Conservation (phyloP, 2,329 filamentous ascomycete genomes). For the Raffaelea ambrosiae region DNA sequence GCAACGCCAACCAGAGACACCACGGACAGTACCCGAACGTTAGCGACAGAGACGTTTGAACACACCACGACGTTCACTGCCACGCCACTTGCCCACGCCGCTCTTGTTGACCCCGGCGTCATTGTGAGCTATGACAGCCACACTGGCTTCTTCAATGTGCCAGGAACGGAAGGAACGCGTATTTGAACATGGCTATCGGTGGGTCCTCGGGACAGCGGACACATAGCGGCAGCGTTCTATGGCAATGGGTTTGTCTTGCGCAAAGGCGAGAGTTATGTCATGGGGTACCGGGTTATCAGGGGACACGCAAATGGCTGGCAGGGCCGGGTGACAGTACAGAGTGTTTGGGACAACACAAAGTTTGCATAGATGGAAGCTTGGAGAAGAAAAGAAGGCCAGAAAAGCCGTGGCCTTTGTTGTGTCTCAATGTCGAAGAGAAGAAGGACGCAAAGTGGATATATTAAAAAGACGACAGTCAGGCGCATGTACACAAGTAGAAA, state of each 20-base stretch:
- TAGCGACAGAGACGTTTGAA: conserved; percentile 29
- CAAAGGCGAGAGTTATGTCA: conserved; percentile 34
- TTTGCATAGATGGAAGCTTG: too few relatives aligned
- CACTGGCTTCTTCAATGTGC: conserved; percentile 32
- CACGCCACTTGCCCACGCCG: conserved; percentile 32
- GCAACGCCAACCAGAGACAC: too few relatives aligned
- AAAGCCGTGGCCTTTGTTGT: too few relatives aligned
- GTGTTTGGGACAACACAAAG: too few relatives aligned
- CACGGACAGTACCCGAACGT: conserved; percentile 20
- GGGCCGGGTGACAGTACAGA: conserved; percentile 37
- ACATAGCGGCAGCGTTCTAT: conserved; percentile 40
- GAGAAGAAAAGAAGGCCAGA: too few relatives aligned
- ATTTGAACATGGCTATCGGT: conserved; percentile 47
- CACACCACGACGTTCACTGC: conserved; percentile 44
- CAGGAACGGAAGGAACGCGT: conserved; percentile 37
- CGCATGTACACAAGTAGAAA: conserved; percentile 21
- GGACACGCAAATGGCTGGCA: conserved; percentile 31
- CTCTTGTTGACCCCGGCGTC: conserved; percentile 40
- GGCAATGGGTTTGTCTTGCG: conserved; percentile 43
- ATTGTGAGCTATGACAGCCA: conserved; percentile 15
- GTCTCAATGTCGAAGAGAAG: too few relatives aligned
- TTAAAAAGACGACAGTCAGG: too few relatives aligned
- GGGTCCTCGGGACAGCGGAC: conserved; percentile 26
- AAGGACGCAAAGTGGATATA: too few relatives aligned
- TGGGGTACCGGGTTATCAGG: conserved; percentile 26